phyloP scores from a whole-genome alignment of 305 asterid genomes.

The Withania somnifera region DNA sequence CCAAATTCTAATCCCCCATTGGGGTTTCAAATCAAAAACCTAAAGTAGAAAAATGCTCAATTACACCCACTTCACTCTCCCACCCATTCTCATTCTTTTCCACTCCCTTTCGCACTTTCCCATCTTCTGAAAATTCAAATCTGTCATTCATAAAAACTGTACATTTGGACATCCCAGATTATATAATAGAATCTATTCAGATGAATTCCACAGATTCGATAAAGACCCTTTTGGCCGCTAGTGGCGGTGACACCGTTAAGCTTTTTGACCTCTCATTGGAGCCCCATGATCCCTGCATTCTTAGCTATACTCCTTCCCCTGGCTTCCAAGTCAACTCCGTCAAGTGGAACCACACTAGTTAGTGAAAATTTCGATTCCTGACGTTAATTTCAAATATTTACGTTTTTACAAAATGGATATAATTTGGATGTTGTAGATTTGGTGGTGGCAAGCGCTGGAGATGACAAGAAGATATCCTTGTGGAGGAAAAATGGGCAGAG shows the following conservation, averaged over 20 bases:
- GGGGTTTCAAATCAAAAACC: slow-evolving; percentile 20
- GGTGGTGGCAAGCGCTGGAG: slow-evolving; percentile 95
- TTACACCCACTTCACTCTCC: slow-evolving; percentile 5
- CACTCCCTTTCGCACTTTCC: slow-evolving; percentile 2
- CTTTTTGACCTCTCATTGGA: slow-evolving; percentile 81
- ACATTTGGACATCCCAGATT: not conserved
- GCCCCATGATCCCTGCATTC: slow-evolving; percentile 78
- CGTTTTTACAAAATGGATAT: not conserved
- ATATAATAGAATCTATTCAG: not conserved
- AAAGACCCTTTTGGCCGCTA: slow-evolving; percentile 55
- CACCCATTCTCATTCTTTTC: not conserved
- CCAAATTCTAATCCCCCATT: slow-evolving; percentile 1
- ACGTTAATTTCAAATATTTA: not conserved
- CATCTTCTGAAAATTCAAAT: slow-evolving; percentile 10
- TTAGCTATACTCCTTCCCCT: slow-evolving; percentile 71
- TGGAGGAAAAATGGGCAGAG: slow-evolving; percentile 84
- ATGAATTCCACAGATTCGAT: slow-evolving; percentile 43
- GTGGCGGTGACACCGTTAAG: slow-evolving; percentile 94
- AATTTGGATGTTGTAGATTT: slow-evolving; percentile 40
- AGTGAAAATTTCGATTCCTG: slow-evolving; percentile 8
- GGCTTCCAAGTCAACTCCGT: slow-evolving; percentile 71
- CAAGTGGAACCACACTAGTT: slow-evolving; percentile 97
- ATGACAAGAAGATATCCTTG: slow-evolving; percentile 66
- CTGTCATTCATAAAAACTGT: not conserved
- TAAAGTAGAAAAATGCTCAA: slow-evolving; percentile 3